These are phyloP conservation scores for Aspergillus uvarum DNA, from an alignment of 2,329 filamentous ascomycete genomes.

Conservation along the genomic window DNA sequence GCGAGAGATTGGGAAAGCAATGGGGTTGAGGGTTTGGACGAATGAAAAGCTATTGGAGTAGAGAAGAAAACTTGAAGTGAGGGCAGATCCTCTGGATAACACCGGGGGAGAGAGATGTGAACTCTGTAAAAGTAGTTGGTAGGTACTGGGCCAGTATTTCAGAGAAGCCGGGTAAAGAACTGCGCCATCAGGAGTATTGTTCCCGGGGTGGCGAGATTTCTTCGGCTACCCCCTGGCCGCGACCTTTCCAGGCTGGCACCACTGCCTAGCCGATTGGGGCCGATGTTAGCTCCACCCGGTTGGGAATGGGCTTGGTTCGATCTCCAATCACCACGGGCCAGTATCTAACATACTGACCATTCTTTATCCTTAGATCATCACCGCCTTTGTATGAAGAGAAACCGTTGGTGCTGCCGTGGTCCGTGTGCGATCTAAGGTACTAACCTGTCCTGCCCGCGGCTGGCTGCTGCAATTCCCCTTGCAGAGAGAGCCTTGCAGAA, in stretches of 20 bases:
- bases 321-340: neutral
- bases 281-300: conserved; percentile 16
- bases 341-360: neutral
- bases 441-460: no score
- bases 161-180: conserved; percentile 16
- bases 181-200: conserved; percentile 22
- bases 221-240: neutral
- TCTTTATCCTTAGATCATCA: neutral
- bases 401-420: neutral
- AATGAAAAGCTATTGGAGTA: neutral
- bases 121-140: neutral
- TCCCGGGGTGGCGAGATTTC: conserved; percentile 37
- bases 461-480: neutral
- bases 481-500: neutral
- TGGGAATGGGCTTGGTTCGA: neutral
- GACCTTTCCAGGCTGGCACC: conserved; percentile 31
- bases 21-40: neutral
- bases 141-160: conserved; percentile 20
- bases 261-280: conserved; percentile 34
- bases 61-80: neutral
- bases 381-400: neutral
- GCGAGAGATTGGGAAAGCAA: neutral
- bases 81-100: neutral
- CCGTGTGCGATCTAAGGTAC: neutral
- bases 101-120: neutral